A percentile compares a stretch with the other conserved stretches of the same genome.
Conservation (phyloP, 192 early-diverging fungal genomes). For the Chytriomyces hyalinus region DNA sequence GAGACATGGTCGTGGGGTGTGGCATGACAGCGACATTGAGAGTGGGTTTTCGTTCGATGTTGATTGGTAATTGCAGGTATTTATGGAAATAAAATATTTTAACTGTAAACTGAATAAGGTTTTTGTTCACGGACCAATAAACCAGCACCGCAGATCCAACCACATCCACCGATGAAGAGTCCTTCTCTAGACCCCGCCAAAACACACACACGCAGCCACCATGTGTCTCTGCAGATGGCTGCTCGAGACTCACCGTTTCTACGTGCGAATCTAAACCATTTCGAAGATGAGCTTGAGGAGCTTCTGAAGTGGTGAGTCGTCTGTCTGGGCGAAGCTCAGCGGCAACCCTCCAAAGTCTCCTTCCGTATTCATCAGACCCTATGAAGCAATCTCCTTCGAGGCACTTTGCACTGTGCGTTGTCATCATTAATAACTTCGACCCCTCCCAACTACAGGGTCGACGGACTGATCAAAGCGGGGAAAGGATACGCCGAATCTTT, state of each 20-base stretch:
- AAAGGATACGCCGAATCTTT: conserved; percentile 24
- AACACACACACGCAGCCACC: conserved; percentile 25
- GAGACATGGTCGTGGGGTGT: no score
- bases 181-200: conserved; percentile 14
- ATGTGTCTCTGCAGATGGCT: conserved; percentile 36
- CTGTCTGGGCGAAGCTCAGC: neutral
- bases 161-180: neutral
- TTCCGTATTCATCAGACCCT: neutral
- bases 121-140: neutral
- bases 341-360: neutral
- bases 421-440: neutral
- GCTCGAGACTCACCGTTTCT: conserved; percentile 28
- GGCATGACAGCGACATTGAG: no score
- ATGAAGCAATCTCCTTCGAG: neutral
- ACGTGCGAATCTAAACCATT: conserved; percentile 28
- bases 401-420: neutral
- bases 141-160: neutral
- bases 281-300: conserved; percentile 32
- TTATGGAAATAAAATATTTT: neutral
- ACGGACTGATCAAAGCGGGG: conserved; percentile 28
- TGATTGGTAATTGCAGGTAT: neutral
- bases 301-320: conserved; percentile 21
- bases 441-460: conserved; percentile 11
- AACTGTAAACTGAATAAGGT: neutral
- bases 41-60: no score